phyloP scores from a whole-genome alignment of 2,329 filamentous ascomycete species.

The Rutstroemia sydowiana region DNA sequence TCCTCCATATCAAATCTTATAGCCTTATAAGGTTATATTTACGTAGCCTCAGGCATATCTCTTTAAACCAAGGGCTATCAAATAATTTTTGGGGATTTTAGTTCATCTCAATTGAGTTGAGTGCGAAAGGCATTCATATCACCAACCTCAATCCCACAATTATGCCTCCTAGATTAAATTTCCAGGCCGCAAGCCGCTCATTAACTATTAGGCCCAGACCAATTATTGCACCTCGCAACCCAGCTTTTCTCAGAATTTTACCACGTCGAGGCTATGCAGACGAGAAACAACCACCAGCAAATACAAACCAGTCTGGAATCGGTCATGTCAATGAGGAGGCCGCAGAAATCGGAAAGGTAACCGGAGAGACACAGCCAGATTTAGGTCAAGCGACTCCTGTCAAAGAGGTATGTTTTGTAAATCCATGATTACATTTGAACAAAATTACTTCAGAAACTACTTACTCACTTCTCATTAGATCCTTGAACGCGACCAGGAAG shows the following conservation, averaged over 20 bases:
- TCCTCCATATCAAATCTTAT: too few relatives aligned
- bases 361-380: slow-evolving; percentile 51
- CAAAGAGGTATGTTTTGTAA: slow-evolving; percentile 44
- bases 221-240: slow-evolving; percentile 26
- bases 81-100: too few relatives aligned
- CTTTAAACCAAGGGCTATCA: too few relatives aligned
- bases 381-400: slow-evolving; percentile 59
- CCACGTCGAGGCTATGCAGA: slow-evolving; percentile 26
- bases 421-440: slow-evolving; percentile 12
- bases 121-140: too few relatives aligned
- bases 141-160: slow-evolving; percentile 13
- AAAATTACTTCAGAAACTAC: too few relatives aligned
- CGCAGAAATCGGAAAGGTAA: slow-evolving; percentile 49
- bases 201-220: slow-evolving; percentile 35
- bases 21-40: too few relatives aligned
- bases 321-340: slow-evolving; percentile 61
- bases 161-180: slow-evolving; percentile 50
- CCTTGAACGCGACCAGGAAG: slow-evolving; percentile 54
- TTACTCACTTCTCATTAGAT: slow-evolving; percentile 39
- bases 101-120: too few relatives aligned
- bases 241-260: slow-evolving; percentile 20
- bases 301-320: slow-evolving; percentile 43
- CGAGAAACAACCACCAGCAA: slow-evolving; percentile 22
- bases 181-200: slow-evolving; percentile 38
- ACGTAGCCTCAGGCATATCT: too few relatives aligned